phyloP scores from a whole-genome alignment of 805 yeast species.

The Nakazawaea ernobii region DNA sequence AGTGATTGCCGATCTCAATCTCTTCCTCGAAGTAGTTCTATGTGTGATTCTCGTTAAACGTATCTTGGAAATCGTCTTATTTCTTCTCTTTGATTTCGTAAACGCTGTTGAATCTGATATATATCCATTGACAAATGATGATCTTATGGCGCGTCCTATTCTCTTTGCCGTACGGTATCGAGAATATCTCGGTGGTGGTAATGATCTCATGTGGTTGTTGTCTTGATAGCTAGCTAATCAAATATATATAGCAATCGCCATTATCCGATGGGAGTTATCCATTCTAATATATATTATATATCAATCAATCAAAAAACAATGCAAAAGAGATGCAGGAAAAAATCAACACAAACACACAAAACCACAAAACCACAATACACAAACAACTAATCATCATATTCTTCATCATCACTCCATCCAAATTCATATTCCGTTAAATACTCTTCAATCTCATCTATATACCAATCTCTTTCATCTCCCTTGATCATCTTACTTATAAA shows the following conservation, averaged over 20 bases:
- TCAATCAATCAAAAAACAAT: no score
- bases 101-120: conserved; percentile 28
- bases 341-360: neutral
- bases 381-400: conserved; percentile 19
- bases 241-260: no score
- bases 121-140: conserved; percentile 27
- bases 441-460: conserved; percentile 41
- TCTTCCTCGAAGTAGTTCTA: conserved; percentile 9
- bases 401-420: conserved; percentile 46
- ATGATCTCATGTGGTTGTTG: conserved; percentile 23
- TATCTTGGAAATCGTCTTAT: conserved; percentile 19
- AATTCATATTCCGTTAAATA: conserved; percentile 41
- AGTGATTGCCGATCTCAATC: conserved; percentile 1
- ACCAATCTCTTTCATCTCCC: conserved; percentile 48
- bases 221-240: neutral
- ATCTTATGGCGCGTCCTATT: conserved; percentile 25
- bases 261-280: no score
- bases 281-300: no score
- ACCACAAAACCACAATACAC: no score
- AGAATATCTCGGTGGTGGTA: conserved; percentile 31
- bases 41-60: conserved; percentile 24
- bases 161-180: conserved; percentile 24
- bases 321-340: no score
- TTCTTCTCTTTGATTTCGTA: conserved; percentile 8
- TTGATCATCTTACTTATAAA: conserved; percentile 21